Conservation (phyloP, 2,329 filamentous ascomycete genomes). For the Metarhizium sp. region DNA sequence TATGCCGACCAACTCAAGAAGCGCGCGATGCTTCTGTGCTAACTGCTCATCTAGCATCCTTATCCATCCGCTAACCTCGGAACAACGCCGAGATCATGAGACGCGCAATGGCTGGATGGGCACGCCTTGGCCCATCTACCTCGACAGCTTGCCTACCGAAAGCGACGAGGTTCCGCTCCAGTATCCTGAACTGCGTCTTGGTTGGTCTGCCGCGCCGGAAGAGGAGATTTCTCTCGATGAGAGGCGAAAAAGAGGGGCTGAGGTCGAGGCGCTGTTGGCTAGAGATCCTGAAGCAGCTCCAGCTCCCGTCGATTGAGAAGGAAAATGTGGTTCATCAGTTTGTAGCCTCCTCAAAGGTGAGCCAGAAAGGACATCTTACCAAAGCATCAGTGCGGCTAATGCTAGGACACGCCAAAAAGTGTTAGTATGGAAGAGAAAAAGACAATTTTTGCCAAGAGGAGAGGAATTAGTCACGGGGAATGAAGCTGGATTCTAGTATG, state of each 20-base stretch:
- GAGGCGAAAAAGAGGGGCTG: constrained; percentile 17
- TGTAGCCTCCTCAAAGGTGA: no score
- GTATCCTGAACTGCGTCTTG: constrained; percentile 21
- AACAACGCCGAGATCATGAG: constrained; percentile 22
- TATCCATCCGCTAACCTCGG: constrained; percentile 21
- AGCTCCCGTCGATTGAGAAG: constrained; percentile 14
- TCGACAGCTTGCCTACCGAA: constrained; percentile 17
- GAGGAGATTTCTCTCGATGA: constrained; percentile 22
- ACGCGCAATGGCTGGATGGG: constrained; percentile 23
- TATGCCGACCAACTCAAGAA: not conserved
- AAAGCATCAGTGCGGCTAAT: no score
- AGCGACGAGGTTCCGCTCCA: constrained; percentile 19
- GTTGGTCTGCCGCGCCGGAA: constrained; percentile 18
- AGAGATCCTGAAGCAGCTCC: constrained; percentile 20
- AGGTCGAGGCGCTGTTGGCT: constrained; percentile 19
- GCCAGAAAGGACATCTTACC: no score
- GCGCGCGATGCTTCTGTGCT: not conserved
- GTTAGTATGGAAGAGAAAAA: no score
- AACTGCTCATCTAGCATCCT: constrained; percentile 13
- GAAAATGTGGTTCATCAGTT: not conserved
- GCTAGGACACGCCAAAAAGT: no score
- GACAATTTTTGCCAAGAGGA: no score
- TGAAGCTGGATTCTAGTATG: no score
- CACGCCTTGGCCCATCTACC: constrained; percentile 22
- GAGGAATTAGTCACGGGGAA: no score